Percentiles rank a stretch among this genome's conserved stretches.
Conservation (phyloP, 2,329 filamentous ascomycete species). For the Ploettnerulaceae sp. region DNA sequence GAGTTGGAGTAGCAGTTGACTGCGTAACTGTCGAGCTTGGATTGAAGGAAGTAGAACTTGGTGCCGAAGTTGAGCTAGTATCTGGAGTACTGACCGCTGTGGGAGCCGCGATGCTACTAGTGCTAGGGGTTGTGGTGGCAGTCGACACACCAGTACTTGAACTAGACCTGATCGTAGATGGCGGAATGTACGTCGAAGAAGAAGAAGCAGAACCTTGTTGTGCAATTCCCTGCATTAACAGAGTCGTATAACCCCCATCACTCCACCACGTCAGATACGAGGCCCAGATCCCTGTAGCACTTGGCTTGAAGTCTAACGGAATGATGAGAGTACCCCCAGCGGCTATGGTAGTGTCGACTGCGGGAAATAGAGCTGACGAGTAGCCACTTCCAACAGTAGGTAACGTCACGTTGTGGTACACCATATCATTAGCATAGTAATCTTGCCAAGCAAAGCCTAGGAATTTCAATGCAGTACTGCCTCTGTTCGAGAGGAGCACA, state of each 20-base stretch:
- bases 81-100: too few species aligned
- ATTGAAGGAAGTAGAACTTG: too few species aligned
- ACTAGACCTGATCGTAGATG: conserved; percentile 2
- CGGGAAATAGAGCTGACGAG: conserved; percentile 1
- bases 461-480: background rate
- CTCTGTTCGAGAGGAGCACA: background rate
- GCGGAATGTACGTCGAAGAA: background rate
- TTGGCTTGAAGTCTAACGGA: conserved; percentile 5
- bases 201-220: background rate
- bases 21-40: conserved; percentile 5
- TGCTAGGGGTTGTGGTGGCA: too few species aligned
- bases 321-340: background rate
- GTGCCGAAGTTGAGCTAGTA: too few species aligned
- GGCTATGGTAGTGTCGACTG: background rate
- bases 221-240: conserved; percentile 6
- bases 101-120: too few species aligned
- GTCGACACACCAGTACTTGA: too few species aligned
- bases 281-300: conserved; percentile 3
- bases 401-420: conserved; percentile 4
- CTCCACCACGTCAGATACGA: conserved; percentile 8
- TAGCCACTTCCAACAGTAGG: conserved; percentile 1
- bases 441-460: conserved; percentile 6
- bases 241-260: conserved; percentile 5
- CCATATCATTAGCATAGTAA: conserved; percentile 6
- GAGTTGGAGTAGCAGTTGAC: conserved; percentile 6